Evolutionary conservation across 2,329 filamentous ascomycete genomes (phyloP).

Genomic region (Pleoardoris graminearum): DNA sequence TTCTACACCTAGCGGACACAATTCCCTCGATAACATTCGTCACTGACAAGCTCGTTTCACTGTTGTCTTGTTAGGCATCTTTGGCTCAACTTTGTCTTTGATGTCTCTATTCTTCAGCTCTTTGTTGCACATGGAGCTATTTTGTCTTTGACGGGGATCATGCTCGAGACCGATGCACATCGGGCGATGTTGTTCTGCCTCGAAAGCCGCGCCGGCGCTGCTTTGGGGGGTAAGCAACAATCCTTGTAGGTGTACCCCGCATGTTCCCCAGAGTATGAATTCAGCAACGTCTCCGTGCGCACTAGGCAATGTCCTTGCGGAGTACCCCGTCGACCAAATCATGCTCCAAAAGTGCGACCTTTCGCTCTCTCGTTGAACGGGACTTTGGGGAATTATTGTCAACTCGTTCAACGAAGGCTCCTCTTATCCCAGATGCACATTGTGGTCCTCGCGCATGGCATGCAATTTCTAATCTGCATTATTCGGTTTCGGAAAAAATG

Average conservation of each 20-base stretch:
- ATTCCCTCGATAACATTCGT: too few relatives aligned
- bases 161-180: slow-evolving; percentile 7
- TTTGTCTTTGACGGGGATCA: not conserved
- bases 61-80: not conserved
- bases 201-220: not conserved
- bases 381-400: not conserved
- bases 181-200: slow-evolving; percentile 1
- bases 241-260: slow-evolving; percentile 2
- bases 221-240: not conserved
- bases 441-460: slow-evolving; percentile 8
- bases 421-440: slow-evolving; percentile 2
- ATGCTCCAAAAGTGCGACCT: not conserved
- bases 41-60: too few relatives aligned
- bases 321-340: not conserved
- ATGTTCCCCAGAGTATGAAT: not conserved
- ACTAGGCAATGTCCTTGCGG: not conserved
- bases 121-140: not conserved
- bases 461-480: not conserved
- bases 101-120: not conserved
- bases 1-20: too few relatives aligned
- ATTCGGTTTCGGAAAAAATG: not conserved
- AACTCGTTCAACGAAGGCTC: not conserved
- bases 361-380: not conserved
- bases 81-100: not conserved
- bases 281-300: slow-evolving; percentile 1